Evolutionary conservation across 139 green algal species (phyloP), one percentile per base, ranked within the genome.

Genomic region (Zygnema circumcarinatum): DNA sequence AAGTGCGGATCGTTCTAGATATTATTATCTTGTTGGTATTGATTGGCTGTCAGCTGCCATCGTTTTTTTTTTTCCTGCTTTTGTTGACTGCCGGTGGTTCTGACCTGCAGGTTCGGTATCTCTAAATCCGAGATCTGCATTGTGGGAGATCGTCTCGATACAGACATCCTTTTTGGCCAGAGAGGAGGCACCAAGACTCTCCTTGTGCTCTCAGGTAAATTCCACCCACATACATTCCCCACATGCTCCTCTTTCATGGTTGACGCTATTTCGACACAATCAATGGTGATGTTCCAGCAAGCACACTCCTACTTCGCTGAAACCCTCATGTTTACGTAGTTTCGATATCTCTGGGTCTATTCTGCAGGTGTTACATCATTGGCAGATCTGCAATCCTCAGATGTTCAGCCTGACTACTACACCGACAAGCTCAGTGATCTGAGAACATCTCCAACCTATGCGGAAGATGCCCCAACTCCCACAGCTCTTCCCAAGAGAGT

Each of bases 111-210:
- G 67, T 95, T 88, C 68, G 74, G 76, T 72, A 93, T 90, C 54
- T 72, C 79, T 53, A 92, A 92, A 33, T 81, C 94, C 36, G 92
- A 99, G 92, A 99, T 99, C 87, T 98, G 95, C 94, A 99, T 99
- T 96, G 95, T 98, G 53, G 97, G 97, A 3, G 97, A 99, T 92
- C 92, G 97, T 36, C 95, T 99, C 67, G 97, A 99, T 94, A 99
- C 97, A 0, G 97, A 99, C 92, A 98, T 99, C 82, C 90, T 98
- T 74, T 99, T 99, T 91, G 97, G 97, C 41, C 95, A 98, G 93
- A 95, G 98, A 73, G 97, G 96, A 31, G 97, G 97, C 11, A 93
- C 98, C 74, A 47, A 67, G 36, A 98, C 96, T 0, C 94, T 96
- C 89, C 94, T 98, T 35, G 96, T 96, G 38, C 91, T 97, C 25